Percentiles rank a stretch among this genome's conserved stretches.
Evolutionary conservation across 441 rosid genomes (phyloP).

Genomic region (Gossypium aridum): DNA sequence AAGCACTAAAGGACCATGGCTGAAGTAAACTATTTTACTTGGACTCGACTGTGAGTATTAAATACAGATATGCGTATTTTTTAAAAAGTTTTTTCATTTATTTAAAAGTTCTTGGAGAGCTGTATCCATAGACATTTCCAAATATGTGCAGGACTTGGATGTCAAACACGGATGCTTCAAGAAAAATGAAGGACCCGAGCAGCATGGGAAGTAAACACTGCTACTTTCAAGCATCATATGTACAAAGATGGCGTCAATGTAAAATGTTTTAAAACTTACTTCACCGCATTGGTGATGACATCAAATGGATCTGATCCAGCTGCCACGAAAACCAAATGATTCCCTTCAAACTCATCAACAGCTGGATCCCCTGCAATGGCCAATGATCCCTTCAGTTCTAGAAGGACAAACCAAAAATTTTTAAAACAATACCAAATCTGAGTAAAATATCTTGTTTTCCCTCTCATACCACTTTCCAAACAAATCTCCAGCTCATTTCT

Average conservation of each 20-base stretch:
- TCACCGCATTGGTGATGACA: conserved; percentile 54
- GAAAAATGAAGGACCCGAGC: not conserved
- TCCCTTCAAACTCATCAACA: conserved; percentile 46
- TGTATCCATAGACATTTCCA: too few relatives aligned
- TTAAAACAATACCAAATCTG: not conserved
- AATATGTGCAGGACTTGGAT: not conserved
- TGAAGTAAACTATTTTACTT: not conserved
- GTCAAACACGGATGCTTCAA: not conserved
- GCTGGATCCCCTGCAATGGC: conserved; percentile 38
- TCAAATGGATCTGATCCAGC: conserved; percentile 55
- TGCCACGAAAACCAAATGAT: conserved; percentile 49
- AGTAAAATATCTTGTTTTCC: not conserved
- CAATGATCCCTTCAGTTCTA: not conserved
- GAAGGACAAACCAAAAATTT: not conserved
- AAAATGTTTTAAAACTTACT: conserved; percentile 31
- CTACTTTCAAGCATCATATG: not conserved
- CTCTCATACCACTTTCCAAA: conserved; percentile 51
- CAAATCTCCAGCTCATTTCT: conserved; percentile 55
- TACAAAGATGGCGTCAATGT: not conserved
- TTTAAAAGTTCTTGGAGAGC: too few relatives aligned
- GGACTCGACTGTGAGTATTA: not conserved
- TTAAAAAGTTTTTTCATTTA: not conserved
- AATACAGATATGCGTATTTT: not conserved
- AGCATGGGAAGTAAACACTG: not conserved
- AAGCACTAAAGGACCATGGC: not conserved